These are phyloP conservation scores for Tricholoma furcatifolium DNA, from an alignment of 768 basidiomycete species.

Conservation along the genomic window DNA sequence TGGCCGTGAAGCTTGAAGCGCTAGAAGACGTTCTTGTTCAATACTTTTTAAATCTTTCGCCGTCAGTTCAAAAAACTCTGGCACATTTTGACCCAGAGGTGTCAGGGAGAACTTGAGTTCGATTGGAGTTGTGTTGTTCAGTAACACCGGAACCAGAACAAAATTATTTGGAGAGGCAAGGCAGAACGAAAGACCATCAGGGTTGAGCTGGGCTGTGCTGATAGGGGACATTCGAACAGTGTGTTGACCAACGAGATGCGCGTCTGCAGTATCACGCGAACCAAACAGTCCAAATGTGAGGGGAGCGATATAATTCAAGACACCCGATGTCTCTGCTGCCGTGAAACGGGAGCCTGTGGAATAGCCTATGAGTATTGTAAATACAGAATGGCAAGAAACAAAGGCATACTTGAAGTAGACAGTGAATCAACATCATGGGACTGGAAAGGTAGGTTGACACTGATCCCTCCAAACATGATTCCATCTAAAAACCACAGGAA, in stretches of 20 bases:
- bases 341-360: constrained; percentile 32
- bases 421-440: not conserved
- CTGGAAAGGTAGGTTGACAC: constrained; percentile 38
- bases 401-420: constrained; percentile 30
- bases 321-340: constrained; percentile 40
- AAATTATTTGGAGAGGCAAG: constrained; percentile 50
- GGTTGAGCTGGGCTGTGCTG: constrained; percentile 89
- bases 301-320: constrained; percentile 49
- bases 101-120: constrained; percentile 72
- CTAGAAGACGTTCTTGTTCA: constrained; percentile 56
- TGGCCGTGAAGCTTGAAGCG: constrained; percentile 44
- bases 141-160: constrained; percentile 76
- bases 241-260: constrained; percentile 79
- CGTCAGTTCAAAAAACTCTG: constrained; percentile 55
- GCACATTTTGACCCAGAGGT: constrained; percentile 52
- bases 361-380: not conserved
- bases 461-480: constrained; percentile 70
- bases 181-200: constrained; percentile 71
- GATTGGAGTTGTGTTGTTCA: constrained; percentile 86
- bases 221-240: constrained; percentile 92
- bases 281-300: constrained; percentile 52
- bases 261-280: constrained; percentile 41
- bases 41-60: constrained; percentile 67
- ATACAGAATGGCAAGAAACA: not conserved
- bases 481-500: constrained; percentile 65